phyloP scores from a whole-genome alignment of 495 filamentous ascomycete genomes.

The Tuber borchii region DNA sequence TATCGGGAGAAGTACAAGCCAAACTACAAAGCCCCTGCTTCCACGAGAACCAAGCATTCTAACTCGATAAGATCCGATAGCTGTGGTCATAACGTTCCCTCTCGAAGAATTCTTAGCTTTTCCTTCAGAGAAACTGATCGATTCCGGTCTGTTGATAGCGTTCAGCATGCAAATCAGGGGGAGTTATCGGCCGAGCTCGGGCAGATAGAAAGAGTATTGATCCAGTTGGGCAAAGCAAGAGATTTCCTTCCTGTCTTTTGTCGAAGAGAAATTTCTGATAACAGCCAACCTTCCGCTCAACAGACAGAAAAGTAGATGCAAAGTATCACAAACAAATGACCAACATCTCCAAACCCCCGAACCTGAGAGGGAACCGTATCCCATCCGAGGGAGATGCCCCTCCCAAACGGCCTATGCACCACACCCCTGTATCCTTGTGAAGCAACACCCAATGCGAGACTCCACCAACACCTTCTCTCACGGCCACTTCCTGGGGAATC shows the following conservation, averaged over 20 bases:
- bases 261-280: neutral
- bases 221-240: neutral
- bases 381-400: neutral
- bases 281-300: neutral
- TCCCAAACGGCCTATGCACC: neutral
- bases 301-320: neutral
- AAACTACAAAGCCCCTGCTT: neutral
- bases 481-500: neutral
- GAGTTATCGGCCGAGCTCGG: neutral
- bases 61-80: neutral
- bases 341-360: neutral
- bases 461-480: neutral
- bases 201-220: neutral
- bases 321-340: neutral
- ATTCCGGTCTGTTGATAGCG: neutral
- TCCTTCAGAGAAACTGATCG: neutral
- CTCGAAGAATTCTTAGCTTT: neutral
- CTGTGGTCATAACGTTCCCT: neutral
- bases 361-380: neutral
- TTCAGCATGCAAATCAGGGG: neutral
- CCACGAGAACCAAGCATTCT: neutral
- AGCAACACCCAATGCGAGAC: neutral
- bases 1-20: neutral
- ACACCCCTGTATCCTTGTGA: neutral
- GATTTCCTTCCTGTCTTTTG: no score